Percentiles rank a stretch among this genome's conserved stretches.
Conservation (phyloP, 2,329 filamentous ascomycete species). For the Diaporthe aspalathi region DNA sequence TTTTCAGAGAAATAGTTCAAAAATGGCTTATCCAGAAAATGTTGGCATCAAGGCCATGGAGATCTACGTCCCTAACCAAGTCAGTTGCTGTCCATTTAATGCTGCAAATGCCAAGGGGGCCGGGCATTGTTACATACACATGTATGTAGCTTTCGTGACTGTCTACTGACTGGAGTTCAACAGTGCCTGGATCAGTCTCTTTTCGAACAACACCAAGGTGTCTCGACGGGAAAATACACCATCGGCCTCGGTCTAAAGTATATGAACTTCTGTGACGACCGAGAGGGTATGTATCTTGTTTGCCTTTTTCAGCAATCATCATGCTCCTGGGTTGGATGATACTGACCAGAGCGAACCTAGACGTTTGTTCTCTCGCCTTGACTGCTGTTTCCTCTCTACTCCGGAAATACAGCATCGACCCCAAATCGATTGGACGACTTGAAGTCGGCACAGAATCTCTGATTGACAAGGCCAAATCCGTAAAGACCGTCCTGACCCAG, state of each 20-base stretch:
- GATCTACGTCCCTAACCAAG: conserved; percentile 88
- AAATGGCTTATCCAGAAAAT: conserved; percentile 83
- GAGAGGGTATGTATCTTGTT: conserved; percentile 72
- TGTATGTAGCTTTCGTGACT: neutral
- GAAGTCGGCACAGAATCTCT: conserved; percentile 89
- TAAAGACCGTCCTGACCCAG: conserved; percentile 90
- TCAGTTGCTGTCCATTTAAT: conserved; percentile 55
- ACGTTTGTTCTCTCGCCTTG: conserved; percentile 88
- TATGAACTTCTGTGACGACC: conserved; percentile 92
- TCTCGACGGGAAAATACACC: conserved; percentile 85
- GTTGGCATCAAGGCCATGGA: conserved; percentile 94
- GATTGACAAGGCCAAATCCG: conserved; percentile 90
- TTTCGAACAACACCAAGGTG: conserved; percentile 88
- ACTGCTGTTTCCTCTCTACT: conserved; percentile 82
- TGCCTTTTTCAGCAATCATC: neutral
- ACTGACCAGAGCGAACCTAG: conserved; percentile 54
- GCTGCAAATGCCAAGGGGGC: too few relatives aligned
- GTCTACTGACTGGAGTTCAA: neutral
- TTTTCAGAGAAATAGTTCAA: conserved; percentile 44
- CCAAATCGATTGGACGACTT: conserved; percentile 80
- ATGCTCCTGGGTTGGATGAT: too few relatives aligned
- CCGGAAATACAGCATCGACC: conserved; percentile 84
- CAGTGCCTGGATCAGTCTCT: conserved; percentile 87
- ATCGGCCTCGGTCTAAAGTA: conserved; percentile 91
- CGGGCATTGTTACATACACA: too few relatives aligned